A percentile compares a stretch with the other conserved stretches of the same genome.
phyloP scores from a whole-genome alignment of 2,329 filamentous ascomycete genomes.

The Mariannaea sp. region DNA sequence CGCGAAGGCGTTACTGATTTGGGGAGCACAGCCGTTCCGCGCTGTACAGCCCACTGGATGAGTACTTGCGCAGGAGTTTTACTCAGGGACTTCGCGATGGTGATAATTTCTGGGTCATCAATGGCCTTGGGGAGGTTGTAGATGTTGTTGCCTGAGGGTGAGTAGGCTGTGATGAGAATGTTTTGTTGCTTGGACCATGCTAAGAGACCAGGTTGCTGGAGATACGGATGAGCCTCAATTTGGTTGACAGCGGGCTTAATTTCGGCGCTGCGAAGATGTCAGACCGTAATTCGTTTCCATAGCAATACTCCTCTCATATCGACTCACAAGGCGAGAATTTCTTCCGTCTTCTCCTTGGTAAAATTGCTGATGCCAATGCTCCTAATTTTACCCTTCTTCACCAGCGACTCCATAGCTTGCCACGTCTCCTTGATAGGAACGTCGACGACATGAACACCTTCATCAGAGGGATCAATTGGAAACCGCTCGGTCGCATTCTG shows the following conservation, averaged over 20 bases:
- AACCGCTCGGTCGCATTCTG: too few species aligned
- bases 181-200: neutral
- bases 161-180: constrained; percentile 5
- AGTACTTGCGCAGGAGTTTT: neutral
- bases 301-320: neutral
- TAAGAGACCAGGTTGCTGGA: neutral
- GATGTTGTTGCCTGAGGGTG: neutral
- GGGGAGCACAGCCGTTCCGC: neutral
- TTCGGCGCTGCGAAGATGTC: neutral
- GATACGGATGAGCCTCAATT: constrained; percentile 1
- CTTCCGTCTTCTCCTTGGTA: neutral
- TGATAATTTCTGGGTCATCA: too few species aligned
- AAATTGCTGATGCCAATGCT: constrained; percentile 9
- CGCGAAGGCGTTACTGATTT: neutral
- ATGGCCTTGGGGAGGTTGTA: too few species aligned
- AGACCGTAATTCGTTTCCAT: neutral
- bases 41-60: neutral
- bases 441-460: too few species aligned
- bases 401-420: neutral
- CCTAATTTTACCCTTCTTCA: neutral
- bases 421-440: too few species aligned
- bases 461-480: neutral
- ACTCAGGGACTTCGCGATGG: too few species aligned
- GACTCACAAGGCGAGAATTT: neutral
- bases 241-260: neutral